These are phyloP conservation scores for Fraxinus sp. DNA, from an alignment of 305 asterid genomes.

Conservation along the genomic window DNA sequence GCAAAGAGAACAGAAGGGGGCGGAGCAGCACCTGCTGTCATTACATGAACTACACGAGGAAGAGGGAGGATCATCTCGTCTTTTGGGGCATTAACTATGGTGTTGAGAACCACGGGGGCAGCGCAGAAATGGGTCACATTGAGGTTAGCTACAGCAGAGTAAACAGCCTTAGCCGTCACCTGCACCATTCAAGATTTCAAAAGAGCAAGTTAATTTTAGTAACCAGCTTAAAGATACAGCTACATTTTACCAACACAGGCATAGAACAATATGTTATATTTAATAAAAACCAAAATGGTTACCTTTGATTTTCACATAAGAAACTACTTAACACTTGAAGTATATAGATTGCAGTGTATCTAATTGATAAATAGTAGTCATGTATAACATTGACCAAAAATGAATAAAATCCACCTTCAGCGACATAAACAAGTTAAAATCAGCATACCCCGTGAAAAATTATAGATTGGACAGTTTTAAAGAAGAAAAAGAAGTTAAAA, in stretches of 20 bases:
- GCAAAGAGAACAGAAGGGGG: slow-evolving; percentile 80
- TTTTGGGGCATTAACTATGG: slow-evolving; percentile 63
- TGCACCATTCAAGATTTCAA: slow-evolving; percentile 20
- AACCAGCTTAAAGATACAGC: not conserved
- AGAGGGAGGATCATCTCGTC: slow-evolving; percentile 72
- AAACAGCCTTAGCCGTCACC: slow-evolving; percentile 85
- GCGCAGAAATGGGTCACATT: slow-evolving; percentile 93
- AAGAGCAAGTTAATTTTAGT: not conserved
- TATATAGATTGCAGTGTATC: not conserved
- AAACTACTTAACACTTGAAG: not conserved
- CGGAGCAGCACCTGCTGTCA: slow-evolving; percentile 99
- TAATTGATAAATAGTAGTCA: not conserved
- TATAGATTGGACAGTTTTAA: not conserved
- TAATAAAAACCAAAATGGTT: not conserved
- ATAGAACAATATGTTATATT: not conserved
- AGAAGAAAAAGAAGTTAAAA: not conserved
- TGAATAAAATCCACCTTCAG: not conserved
- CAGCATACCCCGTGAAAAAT: not conserved
- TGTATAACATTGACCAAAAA: not conserved
- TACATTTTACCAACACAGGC: not conserved
- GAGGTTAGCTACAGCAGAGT: slow-evolving; percentile 73
- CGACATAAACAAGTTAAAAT: not conserved
- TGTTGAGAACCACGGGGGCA: slow-evolving; percentile 91
- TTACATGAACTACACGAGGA: slow-evolving; percentile 76
- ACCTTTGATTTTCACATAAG: not conserved